Conservation (phyloP, 441 rosid genomes). For the Pelargonium myrrhifolium region DNA sequence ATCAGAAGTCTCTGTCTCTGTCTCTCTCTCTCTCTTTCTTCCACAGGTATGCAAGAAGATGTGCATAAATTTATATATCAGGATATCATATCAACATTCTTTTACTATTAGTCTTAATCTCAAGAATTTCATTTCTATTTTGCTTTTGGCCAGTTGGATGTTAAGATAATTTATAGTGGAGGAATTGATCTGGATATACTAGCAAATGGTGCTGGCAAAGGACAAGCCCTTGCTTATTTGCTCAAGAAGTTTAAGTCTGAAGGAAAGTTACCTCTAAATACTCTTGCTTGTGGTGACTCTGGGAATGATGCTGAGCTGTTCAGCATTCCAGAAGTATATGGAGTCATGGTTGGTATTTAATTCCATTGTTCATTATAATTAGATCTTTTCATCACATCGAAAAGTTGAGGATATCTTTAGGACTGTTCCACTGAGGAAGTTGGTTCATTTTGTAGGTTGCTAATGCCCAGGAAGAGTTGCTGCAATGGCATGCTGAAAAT, state of each 20-base stretch:
- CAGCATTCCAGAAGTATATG: constrained; percentile 69
- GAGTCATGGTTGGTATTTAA: constrained; percentile 66
- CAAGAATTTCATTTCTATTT: background rate
- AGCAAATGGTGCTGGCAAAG: constrained; percentile 97
- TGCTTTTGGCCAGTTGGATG: constrained; percentile 58
- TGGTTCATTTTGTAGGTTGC: constrained; percentile 41
- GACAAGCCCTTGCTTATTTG: constrained; percentile 91
- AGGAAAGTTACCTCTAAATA: constrained; percentile 56
- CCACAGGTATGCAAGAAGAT: too few species aligned
- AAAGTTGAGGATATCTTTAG: constrained; percentile 7
- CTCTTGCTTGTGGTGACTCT: constrained; percentile 94
- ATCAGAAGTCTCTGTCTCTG: background rate
- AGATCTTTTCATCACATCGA: constrained; percentile 4
- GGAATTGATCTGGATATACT: constrained; percentile 94
- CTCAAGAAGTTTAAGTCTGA: constrained; percentile 60
- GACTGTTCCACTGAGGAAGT: background rate
- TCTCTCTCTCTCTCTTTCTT: background rate
- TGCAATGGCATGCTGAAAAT: constrained; percentile 82
- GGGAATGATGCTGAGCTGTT: constrained; percentile 92
- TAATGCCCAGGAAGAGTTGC: constrained; percentile 93
- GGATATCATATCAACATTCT: background rate
- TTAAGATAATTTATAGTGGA: constrained; percentile 87
- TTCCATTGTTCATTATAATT: constrained; percentile 5
- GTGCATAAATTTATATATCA: background rate
- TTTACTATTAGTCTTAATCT: background rate